phyloP scores from a whole-genome alignment of 305 asterid genomes.

The Coffea humblotiana region DNA sequence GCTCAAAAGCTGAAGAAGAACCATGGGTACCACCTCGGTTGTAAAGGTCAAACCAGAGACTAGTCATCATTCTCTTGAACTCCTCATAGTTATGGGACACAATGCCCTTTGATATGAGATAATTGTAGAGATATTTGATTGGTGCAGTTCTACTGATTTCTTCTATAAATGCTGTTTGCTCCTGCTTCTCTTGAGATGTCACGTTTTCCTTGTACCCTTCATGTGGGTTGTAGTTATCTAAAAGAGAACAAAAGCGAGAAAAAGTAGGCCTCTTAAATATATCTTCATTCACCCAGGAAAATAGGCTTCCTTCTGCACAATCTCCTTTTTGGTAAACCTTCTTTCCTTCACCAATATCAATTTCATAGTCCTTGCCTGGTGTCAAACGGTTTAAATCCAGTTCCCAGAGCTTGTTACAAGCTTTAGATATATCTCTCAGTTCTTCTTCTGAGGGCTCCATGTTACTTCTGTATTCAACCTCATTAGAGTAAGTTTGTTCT shows the following conservation, averaged over 20 bases:
- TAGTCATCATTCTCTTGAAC: slow-evolving; percentile 61
- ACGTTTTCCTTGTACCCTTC: slow-evolving; percentile 78
- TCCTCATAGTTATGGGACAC: slow-evolving; percentile 49
- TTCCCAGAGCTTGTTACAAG: slow-evolving; percentile 80
- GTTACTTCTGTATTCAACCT: slow-evolving; percentile 37
- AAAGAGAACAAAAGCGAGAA: slow-evolving; percentile 83
- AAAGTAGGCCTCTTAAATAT: slow-evolving; percentile 58
- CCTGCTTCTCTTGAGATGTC: slow-evolving; percentile 79
- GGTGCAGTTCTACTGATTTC: slow-evolving; percentile 95
- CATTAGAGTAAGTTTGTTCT: slow-evolving; percentile 73
- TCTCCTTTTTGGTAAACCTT: slow-evolving; percentile 74
- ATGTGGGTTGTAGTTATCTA: slow-evolving; percentile 87
- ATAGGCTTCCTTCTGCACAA: slow-evolving; percentile 71
- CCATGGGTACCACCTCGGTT: slow-evolving; percentile 83
- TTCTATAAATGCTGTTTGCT: slow-evolving; percentile 80
- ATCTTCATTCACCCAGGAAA: slow-evolving; percentile 74
- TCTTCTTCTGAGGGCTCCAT: slow-evolving; percentile 66
- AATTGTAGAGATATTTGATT: slow-evolving; percentile 71
- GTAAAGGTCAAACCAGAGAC: slow-evolving; percentile 86
- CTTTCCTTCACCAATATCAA: slow-evolving; percentile 88
- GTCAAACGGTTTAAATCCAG: slow-evolving; percentile 72
- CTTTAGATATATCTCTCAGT: slow-evolving; percentile 61
- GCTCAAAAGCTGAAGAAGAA: slow-evolving; percentile 94
- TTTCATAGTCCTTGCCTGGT: slow-evolving; percentile 78
- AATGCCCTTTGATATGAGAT: slow-evolving; percentile 59